These are phyloP conservation scores for Themeda triandra DNA, from an alignment of 176 grass and related monocot species.

Conservation along the genomic window DNA sequence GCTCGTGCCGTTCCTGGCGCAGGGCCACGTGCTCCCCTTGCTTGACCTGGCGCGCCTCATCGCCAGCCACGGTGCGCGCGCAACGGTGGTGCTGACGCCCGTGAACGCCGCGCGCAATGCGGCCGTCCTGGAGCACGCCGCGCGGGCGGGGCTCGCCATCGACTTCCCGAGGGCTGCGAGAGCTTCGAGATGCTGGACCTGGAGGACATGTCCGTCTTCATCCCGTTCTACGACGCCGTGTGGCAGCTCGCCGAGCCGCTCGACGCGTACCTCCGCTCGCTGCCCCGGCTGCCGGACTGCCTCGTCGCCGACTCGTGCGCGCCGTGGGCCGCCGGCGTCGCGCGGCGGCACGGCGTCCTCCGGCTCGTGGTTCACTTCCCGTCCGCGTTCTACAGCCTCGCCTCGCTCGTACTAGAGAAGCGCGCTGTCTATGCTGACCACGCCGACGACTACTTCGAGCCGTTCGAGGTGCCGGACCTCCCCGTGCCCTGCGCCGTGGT, in stretches of 20 bases:
- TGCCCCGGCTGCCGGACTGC: conserved; percentile 28
- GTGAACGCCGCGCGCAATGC: no score
- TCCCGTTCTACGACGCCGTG: conserved; percentile 20
- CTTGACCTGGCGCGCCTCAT: conserved; percentile 34
- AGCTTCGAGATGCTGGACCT: conserved; percentile 15
- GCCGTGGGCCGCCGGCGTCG: conserved; percentile 14
- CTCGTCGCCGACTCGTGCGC: conserved; percentile 24
- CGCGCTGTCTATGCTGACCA: no score
- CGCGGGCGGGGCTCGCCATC: no score
- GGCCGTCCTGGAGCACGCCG: no score
- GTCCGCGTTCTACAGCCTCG: neutral
- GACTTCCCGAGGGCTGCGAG: conserved; percentile 5
- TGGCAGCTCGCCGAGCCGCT: conserved; percentile 28
- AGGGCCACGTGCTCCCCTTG: conserved; percentile 51
- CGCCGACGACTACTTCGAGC: no score
- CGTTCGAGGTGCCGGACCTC: no score
- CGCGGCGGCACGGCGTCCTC: conserved; percentile 12
- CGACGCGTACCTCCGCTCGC: conserved; percentile 14
- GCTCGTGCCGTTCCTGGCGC: conserved; percentile 41
- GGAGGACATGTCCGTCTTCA: neutral
- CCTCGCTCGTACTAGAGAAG: no score
- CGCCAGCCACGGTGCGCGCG: neutral
- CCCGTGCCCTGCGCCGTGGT: no score
- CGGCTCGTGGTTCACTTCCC: conserved; percentile 45
- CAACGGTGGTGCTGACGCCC: conserved; percentile 22